Conservation (phyloP, 1,284 basidiomycete species). For the Ceratobasidium sp. region DNA sequence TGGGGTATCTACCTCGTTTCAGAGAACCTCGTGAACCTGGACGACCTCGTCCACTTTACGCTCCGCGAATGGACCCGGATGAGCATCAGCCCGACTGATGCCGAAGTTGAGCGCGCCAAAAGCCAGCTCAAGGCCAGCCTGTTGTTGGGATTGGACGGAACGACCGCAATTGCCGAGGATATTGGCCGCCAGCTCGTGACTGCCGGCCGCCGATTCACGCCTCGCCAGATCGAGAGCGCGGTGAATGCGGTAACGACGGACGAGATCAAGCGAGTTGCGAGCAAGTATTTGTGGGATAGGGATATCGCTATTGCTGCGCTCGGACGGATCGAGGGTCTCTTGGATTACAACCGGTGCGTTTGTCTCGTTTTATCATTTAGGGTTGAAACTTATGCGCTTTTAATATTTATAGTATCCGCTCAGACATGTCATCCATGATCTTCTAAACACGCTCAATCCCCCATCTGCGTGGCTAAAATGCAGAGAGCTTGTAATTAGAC, state of each 20-base stretch:
- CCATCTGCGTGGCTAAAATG: conserved; percentile 26
- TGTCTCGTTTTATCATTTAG: not conserved
- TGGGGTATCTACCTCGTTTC: conserved; percentile 99
- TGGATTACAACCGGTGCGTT: conserved; percentile 70
- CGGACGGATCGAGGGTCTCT: conserved; percentile 87
- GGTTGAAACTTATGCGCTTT: not conserved
- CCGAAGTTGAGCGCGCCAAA: conserved; percentile 96
- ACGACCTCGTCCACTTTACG: conserved; percentile 95
- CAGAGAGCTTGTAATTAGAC: conserved; percentile 37
- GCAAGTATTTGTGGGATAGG: conserved; percentile 97
- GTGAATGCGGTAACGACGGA: conserved; percentile 87
- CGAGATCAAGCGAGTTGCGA: conserved; percentile 94
- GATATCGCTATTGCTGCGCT: conserved; percentile 85
- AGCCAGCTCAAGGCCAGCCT: conserved; percentile 96
- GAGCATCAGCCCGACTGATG: conserved; percentile 83
- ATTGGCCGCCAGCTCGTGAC: conserved; percentile 97
- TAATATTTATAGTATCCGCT: conserved; percentile 59
- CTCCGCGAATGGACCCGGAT: conserved; percentile 97
- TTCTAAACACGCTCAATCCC: conserved; percentile 57
- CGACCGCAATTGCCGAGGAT: conserved; percentile 97
- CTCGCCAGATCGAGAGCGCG: conserved; percentile 92
- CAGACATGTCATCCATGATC: conserved; percentile 80
- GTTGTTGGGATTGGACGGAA: conserved; percentile 90
- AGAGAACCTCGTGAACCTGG: conserved; percentile 92
- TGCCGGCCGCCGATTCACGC: conserved; percentile 87